phyloP scores from a whole-genome alignment of 2,329 filamentous ascomycete species.

The Fusarium chaquense region DNA sequence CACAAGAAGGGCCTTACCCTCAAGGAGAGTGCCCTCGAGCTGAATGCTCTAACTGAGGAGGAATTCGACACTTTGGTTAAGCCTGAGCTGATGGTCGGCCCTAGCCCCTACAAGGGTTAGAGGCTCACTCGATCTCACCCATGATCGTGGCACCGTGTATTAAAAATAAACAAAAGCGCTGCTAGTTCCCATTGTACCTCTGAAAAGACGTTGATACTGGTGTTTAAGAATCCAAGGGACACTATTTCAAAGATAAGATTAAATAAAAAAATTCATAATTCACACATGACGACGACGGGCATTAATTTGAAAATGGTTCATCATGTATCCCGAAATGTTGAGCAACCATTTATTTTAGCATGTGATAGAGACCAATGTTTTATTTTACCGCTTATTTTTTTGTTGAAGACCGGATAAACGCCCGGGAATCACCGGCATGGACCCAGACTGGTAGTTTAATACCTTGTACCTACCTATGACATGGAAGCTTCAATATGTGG shows the following conservation, averaged over 20 bases:
- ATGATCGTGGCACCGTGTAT: slow-evolving; percentile 18
- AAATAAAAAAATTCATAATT: slow-evolving; percentile 13
- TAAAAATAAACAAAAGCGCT: slow-evolving; percentile 23
- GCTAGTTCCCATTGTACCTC: slow-evolving; percentile 13
- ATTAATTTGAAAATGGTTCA: not conserved
- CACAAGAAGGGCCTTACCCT: slow-evolving; percentile 98
- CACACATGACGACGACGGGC: not conserved
- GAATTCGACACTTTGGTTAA: slow-evolving; percentile 92
- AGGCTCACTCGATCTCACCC: not conserved
- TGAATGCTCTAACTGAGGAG: slow-evolving; percentile 86
- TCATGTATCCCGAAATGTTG: not conserved
- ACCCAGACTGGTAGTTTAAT: not conserved
- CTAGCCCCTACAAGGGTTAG: slow-evolving; percentile 70
- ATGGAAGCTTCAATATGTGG: slow-evolving; percentile 44
- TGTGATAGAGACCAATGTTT: slow-evolving; percentile 13
- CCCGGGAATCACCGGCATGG: slow-evolving; percentile 36
- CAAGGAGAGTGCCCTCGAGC: slow-evolving; percentile 93
- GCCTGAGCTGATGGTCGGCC: slow-evolving; percentile 95
- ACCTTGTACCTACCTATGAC: slow-evolving; percentile 24
- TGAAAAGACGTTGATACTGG: not conserved
- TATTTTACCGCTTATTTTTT: slow-evolving; percentile 1
- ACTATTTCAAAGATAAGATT: not conserved
- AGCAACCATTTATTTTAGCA: slow-evolving; percentile 1
- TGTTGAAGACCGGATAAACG: slow-evolving; percentile 13
- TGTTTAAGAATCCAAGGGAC: not conserved